Conservation (phyloP, 495 filamentous ascomycete species). For the Hyaloscypha hepaticicola region DNA sequence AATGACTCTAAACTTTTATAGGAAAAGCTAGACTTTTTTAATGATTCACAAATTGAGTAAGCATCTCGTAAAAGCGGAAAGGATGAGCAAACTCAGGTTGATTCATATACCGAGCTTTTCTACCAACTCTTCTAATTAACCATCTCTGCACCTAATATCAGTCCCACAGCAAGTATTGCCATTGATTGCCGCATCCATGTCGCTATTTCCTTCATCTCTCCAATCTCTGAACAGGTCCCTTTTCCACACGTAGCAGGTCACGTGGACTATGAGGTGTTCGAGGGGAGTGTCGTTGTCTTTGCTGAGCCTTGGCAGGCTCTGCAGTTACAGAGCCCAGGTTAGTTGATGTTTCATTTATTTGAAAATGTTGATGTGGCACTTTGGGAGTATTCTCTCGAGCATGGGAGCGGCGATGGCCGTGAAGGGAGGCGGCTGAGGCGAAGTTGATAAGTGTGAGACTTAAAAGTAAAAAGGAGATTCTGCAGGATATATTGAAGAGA, state of each 20-base stretch:
- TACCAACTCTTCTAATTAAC: not conserved
- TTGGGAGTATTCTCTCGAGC: not conserved
- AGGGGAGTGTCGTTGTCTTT: not conserved
- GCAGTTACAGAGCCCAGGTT: not conserved
- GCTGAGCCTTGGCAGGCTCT: not conserved
- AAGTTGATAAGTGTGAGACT: not conserved
- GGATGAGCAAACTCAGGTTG: not conserved
- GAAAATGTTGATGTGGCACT: not conserved
- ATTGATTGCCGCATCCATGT: not conserved
- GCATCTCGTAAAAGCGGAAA: not conserved
- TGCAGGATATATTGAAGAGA: not conserved
- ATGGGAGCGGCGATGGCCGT: not conserved
- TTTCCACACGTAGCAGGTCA: not conserved
- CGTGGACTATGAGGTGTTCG: not conserved
- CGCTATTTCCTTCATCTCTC: not conserved
- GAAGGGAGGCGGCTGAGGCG: not conserved
- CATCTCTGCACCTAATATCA: not conserved
- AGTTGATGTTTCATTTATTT: not conserved
- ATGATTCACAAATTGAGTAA: not conserved
- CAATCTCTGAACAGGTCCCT: not conserved
- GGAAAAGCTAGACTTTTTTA: not conserved
- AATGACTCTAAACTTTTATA: too few species aligned
- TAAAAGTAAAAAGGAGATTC: not conserved
- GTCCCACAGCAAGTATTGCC: not conserved
- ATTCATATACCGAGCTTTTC: not conserved